phyloP scores from a whole-genome alignment of 208 protist species.

The Trypanosomatidae sp. region DNA sequence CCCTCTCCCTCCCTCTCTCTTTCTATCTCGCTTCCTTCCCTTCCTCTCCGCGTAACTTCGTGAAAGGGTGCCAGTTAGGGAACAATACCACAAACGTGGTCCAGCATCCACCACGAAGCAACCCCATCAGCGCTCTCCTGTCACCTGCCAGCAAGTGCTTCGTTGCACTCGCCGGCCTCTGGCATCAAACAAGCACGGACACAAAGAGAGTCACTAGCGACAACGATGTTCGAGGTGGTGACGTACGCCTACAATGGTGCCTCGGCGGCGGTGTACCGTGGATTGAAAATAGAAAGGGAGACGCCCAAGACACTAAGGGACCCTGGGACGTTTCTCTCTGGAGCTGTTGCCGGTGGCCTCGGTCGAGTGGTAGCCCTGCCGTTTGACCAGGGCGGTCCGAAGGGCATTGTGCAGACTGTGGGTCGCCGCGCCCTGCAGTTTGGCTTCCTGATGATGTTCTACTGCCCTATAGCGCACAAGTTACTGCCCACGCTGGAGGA shows the following conservation, averaged over 20 bases:
- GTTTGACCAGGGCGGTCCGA: conserved; percentile 77
- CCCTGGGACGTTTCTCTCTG: conserved; percentile 81
- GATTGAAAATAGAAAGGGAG: conserved; percentile 65
- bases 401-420: conserved; percentile 67
- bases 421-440: conserved; percentile 78
- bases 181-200: too few relatives aligned
- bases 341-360: conserved; percentile 61
- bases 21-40: conserved; percentile 1
- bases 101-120: background rate
- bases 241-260: conserved; percentile 39
- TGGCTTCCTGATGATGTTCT: conserved; percentile 88
- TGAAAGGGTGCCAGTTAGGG: background rate
- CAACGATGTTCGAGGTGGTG: conserved; percentile 54
- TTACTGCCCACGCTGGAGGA: conserved; percentile 63
- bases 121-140: background rate
- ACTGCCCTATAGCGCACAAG: conserved; percentile 66
- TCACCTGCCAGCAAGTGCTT: background rate
- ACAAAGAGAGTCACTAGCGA: background rate
- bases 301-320: conserved; percentile 60
- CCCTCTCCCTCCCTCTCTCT: background rate
- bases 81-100: background rate
- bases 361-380: conserved; percentile 58
- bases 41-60: background rate
- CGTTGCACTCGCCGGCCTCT: background rate
- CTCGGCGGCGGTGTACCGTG: conserved; percentile 35